A percentile compares a stretch with the other conserved stretches of the same genome.
Conservation (phyloP, 129 eudicot species). For the Lactuca saligna region DNA sequence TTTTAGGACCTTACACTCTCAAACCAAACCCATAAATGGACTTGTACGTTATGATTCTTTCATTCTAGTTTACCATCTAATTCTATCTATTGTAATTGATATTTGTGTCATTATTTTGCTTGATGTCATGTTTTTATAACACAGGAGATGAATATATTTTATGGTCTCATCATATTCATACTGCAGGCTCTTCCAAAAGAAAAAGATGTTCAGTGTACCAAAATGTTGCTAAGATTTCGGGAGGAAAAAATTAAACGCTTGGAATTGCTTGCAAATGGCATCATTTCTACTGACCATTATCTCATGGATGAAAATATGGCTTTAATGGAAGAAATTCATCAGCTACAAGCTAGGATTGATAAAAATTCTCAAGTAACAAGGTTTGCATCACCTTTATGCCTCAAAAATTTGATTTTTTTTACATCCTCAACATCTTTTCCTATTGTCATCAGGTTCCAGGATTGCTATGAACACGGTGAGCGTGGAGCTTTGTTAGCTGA, state of each 20-base stretch:
- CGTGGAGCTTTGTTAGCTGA: conserved; percentile 64
- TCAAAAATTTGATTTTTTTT: not conserved
- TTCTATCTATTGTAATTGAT: not conserved
- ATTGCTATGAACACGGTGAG: conserved; percentile 51
- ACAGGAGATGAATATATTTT: not conserved
- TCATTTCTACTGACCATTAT: conserved; percentile 48
- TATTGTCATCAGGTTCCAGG: conserved; percentile 45
- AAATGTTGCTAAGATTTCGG: conserved; percentile 54
- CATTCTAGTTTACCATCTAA: not conserved
- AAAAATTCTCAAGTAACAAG: conserved; percentile 48
- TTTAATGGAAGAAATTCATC: conserved; percentile 56
- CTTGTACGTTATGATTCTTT: conserved; percentile 38
- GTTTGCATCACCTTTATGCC: conserved; percentile 34
- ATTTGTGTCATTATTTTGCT: not conserved
- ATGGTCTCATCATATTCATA: conserved; percentile 8
- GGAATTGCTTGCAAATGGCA: conserved; percentile 48
- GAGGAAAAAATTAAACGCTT: conserved; percentile 57
- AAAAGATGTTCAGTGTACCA: conserved; percentile 39
- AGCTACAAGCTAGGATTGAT: conserved; percentile 45
- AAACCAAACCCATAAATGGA: conserved; percentile 47
- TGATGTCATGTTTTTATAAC: conserved; percentile 5
- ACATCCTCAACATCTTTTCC: conserved; percentile 9
- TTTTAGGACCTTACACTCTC: conserved; percentile 41
- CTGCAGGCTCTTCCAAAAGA: conserved; percentile 63
- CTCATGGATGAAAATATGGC: conserved; percentile 54